phyloP scores from a whole-genome alignment of 2,329 filamentous ascomycete genomes.

The Boeremia exigua region DNA sequence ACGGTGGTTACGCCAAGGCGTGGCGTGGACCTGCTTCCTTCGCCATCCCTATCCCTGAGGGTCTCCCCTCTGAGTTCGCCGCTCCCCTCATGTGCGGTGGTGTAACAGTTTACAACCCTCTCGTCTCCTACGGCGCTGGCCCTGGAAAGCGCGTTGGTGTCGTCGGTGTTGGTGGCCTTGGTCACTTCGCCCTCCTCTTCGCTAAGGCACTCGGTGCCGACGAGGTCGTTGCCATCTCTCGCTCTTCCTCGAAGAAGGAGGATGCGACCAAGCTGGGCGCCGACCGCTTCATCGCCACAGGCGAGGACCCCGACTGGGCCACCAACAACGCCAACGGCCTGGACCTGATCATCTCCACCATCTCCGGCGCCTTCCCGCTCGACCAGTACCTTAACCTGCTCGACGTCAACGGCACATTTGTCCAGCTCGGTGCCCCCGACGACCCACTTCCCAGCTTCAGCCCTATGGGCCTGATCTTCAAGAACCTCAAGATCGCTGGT shows the following conservation, averaged over 20 bases:
- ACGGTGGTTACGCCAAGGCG: constrained; percentile 69
- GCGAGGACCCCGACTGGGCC: constrained; percentile 65
- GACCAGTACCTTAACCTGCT: constrained; percentile 67
- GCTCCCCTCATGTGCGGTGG: constrained; percentile 86
- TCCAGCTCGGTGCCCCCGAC: constrained; percentile 73
- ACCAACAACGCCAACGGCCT: constrained; percentile 59
- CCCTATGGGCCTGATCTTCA: constrained; percentile 59
- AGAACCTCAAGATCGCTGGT: constrained; percentile 67
- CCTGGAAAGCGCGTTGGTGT: constrained; percentile 80
- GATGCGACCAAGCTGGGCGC: constrained; percentile 66
- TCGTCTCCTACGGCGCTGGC: constrained; percentile 76
- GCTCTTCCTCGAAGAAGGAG: constrained; percentile 65
- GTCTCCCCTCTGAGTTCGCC: constrained; percentile 63
- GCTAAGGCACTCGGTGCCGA: constrained; percentile 74
- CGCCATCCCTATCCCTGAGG: constrained; percentile 76
- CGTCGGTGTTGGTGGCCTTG: constrained; percentile 75
- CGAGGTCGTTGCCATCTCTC: constrained; percentile 68
- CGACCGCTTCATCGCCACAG: constrained; percentile 66
- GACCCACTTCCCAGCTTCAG: constrained; percentile 58
- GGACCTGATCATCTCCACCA: constrained; percentile 65
- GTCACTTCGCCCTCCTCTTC: constrained; percentile 75
- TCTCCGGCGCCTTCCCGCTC: constrained; percentile 64
- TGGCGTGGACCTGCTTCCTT: constrained; percentile 77
- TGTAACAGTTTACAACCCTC: constrained; percentile 77
- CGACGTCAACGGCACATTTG: constrained; percentile 64